Evolutionary conservation across 2,329 filamentous ascomycete species (phyloP).

Genomic region (Sphaerostilbella broomeana): DNA sequence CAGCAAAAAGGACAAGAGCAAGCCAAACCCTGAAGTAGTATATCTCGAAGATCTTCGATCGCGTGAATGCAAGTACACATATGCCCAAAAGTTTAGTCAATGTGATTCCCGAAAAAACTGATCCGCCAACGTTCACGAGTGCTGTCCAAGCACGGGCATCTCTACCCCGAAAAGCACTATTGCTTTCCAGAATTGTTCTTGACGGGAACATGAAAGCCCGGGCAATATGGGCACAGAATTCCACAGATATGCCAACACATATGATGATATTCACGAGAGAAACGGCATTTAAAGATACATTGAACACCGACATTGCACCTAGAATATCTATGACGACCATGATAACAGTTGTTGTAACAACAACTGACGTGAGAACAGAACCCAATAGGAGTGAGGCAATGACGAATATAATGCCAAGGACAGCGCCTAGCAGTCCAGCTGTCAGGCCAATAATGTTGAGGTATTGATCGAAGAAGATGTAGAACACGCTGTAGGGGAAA

Average conservation of each 20-base stretch:
- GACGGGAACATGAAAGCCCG: slow-evolving; percentile 94
- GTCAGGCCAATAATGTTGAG: slow-evolving; percentile 76
- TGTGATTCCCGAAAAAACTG: slow-evolving; percentile 93
- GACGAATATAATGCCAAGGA: slow-evolving; percentile 76
- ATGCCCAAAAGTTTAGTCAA: slow-evolving; percentile 93
- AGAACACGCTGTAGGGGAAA: slow-evolving; percentile 96
- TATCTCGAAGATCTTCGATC: slow-evolving; percentile 98
- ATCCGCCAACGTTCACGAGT: slow-evolving; percentile 88
- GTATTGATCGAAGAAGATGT: slow-evolving; percentile 99
- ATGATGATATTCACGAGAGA: slow-evolving; percentile 95
- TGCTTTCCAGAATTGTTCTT: slow-evolving; percentile 67
- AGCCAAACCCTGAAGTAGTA: slow-evolving; percentile 99
- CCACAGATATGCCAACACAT: slow-evolving; percentile 90
- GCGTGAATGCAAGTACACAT: slow-evolving; percentile 83
- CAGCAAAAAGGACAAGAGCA: slow-evolving; percentile 82
- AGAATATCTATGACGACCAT: slow-evolving; percentile 96
- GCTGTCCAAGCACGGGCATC: slow-evolving; percentile 89
- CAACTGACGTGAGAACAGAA: slow-evolving; percentile 70
- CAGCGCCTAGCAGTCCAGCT: slow-evolving; percentile 70
- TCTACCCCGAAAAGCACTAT: slow-evolving; percentile 68
- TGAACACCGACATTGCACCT: slow-evolving; percentile 83
- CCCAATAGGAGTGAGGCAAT: slow-evolving; percentile 77
- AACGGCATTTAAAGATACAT: slow-evolving; percentile 89
- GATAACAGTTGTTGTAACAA: slow-evolving; percentile 78
- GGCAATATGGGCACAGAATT: slow-evolving; percentile 96